These are phyloP conservation scores for Groenewaldozyma tartarivorans DNA, from an alignment of 805 yeast genomes.

Conservation along the genomic window DNA sequence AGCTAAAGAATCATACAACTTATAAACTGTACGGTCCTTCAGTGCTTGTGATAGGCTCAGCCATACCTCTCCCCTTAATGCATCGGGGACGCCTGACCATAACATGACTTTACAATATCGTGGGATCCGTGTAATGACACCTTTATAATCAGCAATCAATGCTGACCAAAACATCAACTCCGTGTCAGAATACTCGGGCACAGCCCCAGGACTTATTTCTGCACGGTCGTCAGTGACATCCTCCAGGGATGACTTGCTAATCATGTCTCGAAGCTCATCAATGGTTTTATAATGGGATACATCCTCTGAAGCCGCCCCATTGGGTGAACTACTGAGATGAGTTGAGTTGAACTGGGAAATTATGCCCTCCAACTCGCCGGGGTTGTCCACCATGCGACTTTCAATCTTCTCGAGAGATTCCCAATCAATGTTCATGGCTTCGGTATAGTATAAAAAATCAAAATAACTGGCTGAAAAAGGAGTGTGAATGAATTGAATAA, in stretches of 20 bases:
- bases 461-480: neutral
- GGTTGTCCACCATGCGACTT: constrained; percentile 12
- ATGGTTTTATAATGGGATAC: constrained; percentile 3
- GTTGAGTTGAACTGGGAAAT: constrained; percentile 2
- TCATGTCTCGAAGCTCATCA: constrained; percentile 7
- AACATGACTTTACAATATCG: constrained; percentile 24
- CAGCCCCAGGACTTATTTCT: constrained; percentile 3
- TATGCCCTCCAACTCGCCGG: constrained; percentile 7
- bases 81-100: constrained; percentile 27
- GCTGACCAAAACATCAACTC: constrained; percentile 30
- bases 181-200: constrained; percentile 6
- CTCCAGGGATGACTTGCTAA: constrained; percentile 4
- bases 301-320: constrained; percentile 1
- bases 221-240: constrained; percentile 14
- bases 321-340: neutral
- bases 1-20: constrained; percentile 31
- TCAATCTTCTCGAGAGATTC: constrained; percentile 12
- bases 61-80: constrained; percentile 29
- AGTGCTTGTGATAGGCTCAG: constrained; percentile 23
- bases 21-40: constrained; percentile 22
- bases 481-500: too few species aligned
- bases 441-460: neutral
- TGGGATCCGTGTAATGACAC: constrained; percentile 23
- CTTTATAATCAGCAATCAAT: constrained; percentile 25
- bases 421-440: constrained; percentile 9